Evolutionary conservation across 2,329 filamentous ascomycete genomes (phyloP).

Genomic region (Epichloe elymi): DNA sequence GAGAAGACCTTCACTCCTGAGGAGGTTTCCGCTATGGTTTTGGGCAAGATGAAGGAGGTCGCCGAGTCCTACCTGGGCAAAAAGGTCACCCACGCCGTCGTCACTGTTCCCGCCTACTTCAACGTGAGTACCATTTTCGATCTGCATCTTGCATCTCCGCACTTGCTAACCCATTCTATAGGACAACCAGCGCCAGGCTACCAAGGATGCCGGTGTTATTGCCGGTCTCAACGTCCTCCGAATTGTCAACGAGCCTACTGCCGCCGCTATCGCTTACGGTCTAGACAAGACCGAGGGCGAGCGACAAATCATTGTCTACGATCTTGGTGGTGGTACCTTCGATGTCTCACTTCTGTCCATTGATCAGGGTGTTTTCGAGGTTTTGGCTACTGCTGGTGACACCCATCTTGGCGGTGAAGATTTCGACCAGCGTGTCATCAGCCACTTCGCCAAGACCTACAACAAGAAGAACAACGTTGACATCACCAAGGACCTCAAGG

Average conservation of each 20-base stretch:
- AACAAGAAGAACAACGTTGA: slow-evolving; percentile 97
- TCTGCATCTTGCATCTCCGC: neutral
- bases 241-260: slow-evolving; percentile 93
- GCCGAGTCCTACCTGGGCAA: slow-evolving; percentile 69
- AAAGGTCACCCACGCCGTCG: slow-evolving; percentile 79
- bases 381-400: slow-evolving; percentile 88
- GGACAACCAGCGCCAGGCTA: slow-evolving; percentile 91
- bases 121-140: slow-evolving; percentile 35
- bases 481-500: slow-evolving; percentile 87
- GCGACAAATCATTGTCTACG: slow-evolving; percentile 84
- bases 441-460: slow-evolving; percentile 91
- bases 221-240: slow-evolving; percentile 90
- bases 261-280: slow-evolving; percentile 88
- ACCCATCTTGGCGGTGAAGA: slow-evolving; percentile 97
- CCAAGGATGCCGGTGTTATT: slow-evolving; percentile 87
- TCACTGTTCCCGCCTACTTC: slow-evolving; percentile 95
- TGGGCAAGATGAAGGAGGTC: slow-evolving; percentile 75
- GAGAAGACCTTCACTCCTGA: slow-evolving; percentile 67
- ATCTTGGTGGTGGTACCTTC: slow-evolving; percentile 88
- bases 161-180: slow-evolving; percentile 7
- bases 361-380: slow-evolving; percentile 87
- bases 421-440: slow-evolving; percentile 96
- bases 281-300: slow-evolving; percentile 76
- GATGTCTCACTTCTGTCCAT: slow-evolving; percentile 90
- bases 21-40: slow-evolving; percentile 69